Conservation (phyloP, 2,329 filamentous ascomycete species). For the Ophiocordyceps robertsii region DNA sequence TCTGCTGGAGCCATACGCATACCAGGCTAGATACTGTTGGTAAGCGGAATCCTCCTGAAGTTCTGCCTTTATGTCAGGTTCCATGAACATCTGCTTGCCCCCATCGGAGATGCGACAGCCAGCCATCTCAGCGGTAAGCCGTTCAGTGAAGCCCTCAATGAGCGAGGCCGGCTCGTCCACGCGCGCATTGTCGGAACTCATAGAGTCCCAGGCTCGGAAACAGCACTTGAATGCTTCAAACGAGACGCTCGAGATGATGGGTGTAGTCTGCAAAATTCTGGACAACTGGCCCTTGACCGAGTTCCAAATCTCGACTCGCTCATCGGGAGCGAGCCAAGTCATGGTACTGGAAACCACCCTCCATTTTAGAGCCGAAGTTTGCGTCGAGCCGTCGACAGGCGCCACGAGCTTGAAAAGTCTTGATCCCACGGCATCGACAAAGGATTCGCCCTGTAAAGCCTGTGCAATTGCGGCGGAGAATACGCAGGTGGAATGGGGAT, state of each 20-base stretch:
- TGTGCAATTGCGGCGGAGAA: conserved; percentile 28
- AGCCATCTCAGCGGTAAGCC: conserved; percentile 17
- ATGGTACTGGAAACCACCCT: conserved; percentile 21
- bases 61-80: conserved; percentile 6
- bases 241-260: conserved; percentile 19
- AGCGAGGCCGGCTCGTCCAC: conserved; percentile 16
- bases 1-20: conserved; percentile 17
- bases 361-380: conserved; percentile 25
- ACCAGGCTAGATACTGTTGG: conserved; percentile 21
- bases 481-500: conserved; percentile 22
- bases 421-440: conserved; percentile 25
- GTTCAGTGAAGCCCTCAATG: conserved; percentile 18
- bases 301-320: conserved; percentile 18
- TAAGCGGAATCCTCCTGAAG: conserved; percentile 13
- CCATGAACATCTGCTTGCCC: conserved; percentile 7
- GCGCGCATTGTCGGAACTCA: conserved; percentile 21
- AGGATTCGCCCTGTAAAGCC: conserved; percentile 27
- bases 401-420: conserved; percentile 23
- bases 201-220: conserved; percentile 22
- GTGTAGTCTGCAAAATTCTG: conserved; percentile 17
- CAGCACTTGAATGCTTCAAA: conserved; percentile 28
- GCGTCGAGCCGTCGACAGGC: conserved; percentile 14
- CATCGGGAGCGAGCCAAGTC: conserved; percentile 18
- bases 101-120: conserved; percentile 10
- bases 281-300: conserved; percentile 17